Conservation (phyloP, 1,284 basidiomycete genomes). For the Moesziomyces sp. region DNA sequence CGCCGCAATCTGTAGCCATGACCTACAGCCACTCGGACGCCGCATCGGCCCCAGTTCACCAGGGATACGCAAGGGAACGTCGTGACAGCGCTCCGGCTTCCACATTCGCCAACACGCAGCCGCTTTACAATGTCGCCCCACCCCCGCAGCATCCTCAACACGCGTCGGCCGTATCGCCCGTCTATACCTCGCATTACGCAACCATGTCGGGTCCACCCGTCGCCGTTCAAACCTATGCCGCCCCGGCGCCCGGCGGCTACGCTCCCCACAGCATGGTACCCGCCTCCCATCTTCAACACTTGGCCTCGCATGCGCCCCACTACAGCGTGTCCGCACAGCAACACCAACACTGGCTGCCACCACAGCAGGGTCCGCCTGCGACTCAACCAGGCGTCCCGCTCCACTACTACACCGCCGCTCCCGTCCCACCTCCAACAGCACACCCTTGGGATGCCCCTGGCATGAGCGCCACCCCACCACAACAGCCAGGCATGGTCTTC, state of each 20-base stretch:
- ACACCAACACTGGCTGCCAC: background rate
- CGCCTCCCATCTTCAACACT: conserved; percentile 20
- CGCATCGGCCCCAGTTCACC: conserved; percentile 2
- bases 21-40: conserved; percentile 26
- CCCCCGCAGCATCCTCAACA: conserved; percentile 10
- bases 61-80: conserved; percentile 20
- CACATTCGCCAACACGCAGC: conserved; percentile 10
- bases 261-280: conserved; percentile 12
- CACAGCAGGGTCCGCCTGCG: conserved; percentile 18
- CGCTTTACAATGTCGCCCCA: conserved; percentile 9
- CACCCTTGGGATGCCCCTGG: conserved; percentile 21
- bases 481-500: conserved; percentile 10
- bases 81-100: conserved; percentile 28
- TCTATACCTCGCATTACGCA: conserved; percentile 12
- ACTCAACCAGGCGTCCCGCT: conserved; percentile 5
- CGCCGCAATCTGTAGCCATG: conserved; percentile 24
- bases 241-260: conserved; percentile 12
- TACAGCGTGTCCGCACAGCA: conserved; percentile 14
- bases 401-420: conserved; percentile 7
- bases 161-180: background rate
- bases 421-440: conserved; percentile 4
- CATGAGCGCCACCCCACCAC: conserved; percentile 6
- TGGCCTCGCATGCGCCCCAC: conserved; percentile 10
- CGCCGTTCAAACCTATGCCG: background rate
- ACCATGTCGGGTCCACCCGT: background rate